Conservation (phyloP, 805 yeast species). For the Candida morakotiae region DNA sequence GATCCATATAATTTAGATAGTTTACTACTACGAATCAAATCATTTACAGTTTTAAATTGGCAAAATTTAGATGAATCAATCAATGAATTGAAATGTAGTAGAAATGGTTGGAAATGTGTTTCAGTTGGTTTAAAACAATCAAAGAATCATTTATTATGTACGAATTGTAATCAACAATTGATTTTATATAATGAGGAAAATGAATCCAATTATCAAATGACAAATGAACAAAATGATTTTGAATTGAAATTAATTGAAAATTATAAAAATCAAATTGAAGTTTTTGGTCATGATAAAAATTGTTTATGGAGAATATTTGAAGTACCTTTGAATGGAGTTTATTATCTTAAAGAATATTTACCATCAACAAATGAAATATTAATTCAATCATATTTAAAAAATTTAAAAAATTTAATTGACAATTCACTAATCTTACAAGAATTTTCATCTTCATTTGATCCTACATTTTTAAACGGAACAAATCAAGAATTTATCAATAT, state of each 20-base stretch:
- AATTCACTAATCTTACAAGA: slow-evolving; percentile 17
- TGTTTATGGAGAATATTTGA: slow-evolving; percentile 38
- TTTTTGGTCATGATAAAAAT: slow-evolving; percentile 22
- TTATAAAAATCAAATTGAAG: slow-evolving; percentile 22
- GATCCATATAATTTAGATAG: slow-evolving; percentile 35
- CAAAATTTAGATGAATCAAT: slow-evolving; percentile 15
- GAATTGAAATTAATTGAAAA: slow-evolving; percentile 18
- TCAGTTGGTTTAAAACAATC: slow-evolving; percentile 19
- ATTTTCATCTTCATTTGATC: slow-evolving; percentile 7
- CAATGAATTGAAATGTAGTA: slow-evolving; percentile 46
- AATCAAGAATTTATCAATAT: slow-evolving; percentile 9
- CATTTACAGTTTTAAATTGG: slow-evolving; percentile 49
- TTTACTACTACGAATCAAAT: slow-evolving; percentile 37
- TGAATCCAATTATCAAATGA: slow-evolving; percentile 1
- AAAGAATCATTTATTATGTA: slow-evolving; percentile 31
- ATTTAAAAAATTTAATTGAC: slow-evolving; percentile 24
- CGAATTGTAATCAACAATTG: slow-evolving; percentile 26
- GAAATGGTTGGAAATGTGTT: slow-evolving; percentile 52
- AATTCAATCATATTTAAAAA: slow-evolving; percentile 23
- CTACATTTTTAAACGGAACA: background rate
- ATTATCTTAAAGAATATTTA: slow-evolving; percentile 32
- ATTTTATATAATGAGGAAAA: slow-evolving; percentile 20
- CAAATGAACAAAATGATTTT: slow-evolving; percentile 12
- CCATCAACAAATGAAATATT: slow-evolving; percentile 25
- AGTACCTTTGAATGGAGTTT: slow-evolving; percentile 28